Evolutionary conservation across 2,329 filamentous ascomycete species (phyloP).

Genomic region (Septoria petroselini): DNA sequence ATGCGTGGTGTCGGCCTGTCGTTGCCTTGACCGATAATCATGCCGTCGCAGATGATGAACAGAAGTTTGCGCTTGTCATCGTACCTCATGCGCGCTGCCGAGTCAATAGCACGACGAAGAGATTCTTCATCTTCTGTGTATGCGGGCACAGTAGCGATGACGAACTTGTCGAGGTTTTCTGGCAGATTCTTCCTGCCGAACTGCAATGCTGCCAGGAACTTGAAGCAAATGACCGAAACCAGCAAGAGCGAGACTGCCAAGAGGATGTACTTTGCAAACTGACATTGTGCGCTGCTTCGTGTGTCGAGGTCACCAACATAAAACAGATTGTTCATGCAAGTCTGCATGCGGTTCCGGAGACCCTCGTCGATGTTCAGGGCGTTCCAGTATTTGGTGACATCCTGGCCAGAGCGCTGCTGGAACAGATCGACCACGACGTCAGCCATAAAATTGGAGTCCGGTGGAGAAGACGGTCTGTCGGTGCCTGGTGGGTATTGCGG

Average conservation of each 20-base stretch:
- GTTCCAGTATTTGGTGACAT: conserved; percentile 82
- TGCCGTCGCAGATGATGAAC: conserved; percentile 90
- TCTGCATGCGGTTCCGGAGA: conserved; percentile 65
- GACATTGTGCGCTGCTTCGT: conserved; percentile 76
- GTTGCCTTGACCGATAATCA: conserved; percentile 99
- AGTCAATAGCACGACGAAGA: conserved; percentile 93
- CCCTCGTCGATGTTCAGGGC: conserved; percentile 58
- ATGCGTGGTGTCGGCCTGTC: conserved; percentile 93
- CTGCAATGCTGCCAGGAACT: conserved; percentile 93
- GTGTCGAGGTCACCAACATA: conserved; percentile 91
- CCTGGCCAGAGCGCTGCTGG: conserved; percentile 68
- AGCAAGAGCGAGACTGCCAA: conserved; percentile 79
- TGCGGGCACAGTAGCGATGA: conserved; percentile 95
- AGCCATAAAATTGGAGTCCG: conserved; percentile 77
- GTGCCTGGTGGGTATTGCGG: conserved; percentile 57
- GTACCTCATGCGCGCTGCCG: conserved; percentile 89
- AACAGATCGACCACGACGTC: conserved; percentile 71
- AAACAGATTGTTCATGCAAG: conserved; percentile 90
- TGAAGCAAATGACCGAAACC: conserved; percentile 81
- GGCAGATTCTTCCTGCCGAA: conserved; percentile 88
- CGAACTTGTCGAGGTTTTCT: conserved; percentile 95
- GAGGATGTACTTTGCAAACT: conserved; percentile 86
- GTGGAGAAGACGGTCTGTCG: conserved; percentile 45
- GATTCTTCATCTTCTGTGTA: conserved; percentile 99
- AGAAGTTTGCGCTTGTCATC: conserved; percentile 97